Evolutionary conservation across 1,139 yeast species (phyloP).

Genomic region (Suzukiozyma palmioleophila): DNA sequence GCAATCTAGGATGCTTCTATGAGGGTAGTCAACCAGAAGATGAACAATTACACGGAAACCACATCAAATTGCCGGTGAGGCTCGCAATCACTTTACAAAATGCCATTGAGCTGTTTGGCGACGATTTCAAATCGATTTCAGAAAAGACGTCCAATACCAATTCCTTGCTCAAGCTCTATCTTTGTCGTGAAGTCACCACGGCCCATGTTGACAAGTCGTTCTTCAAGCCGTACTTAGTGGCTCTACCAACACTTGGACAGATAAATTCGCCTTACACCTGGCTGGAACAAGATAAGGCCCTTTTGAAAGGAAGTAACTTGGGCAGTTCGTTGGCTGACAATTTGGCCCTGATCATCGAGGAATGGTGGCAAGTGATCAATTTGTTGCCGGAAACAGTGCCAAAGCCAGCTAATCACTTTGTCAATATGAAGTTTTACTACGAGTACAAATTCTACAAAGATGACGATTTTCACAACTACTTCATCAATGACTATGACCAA

Average conservation of each 20-base stretch:
- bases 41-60: constrained; percentile 10
- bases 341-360: constrained; percentile 34
- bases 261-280: constrained; percentile 64
- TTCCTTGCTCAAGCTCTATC: constrained; percentile 42
- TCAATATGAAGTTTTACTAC: constrained; percentile 44
- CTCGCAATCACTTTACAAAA: constrained; percentile 37
- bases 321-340: constrained; percentile 40
- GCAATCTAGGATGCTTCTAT: constrained; percentile 40
- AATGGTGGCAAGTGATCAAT: constrained; percentile 46
- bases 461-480: constrained; percentile 29
- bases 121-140: constrained; percentile 15
- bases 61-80: constrained; percentile 33
- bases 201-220: constrained; percentile 15
- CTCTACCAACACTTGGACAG: constrained; percentile 50
- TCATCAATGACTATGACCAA: constrained; percentile 15
- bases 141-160: constrained; percentile 29
- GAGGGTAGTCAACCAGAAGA: constrained; percentile 7
- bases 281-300: constrained; percentile 45
- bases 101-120: constrained; percentile 40
- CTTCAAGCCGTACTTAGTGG: constrained; percentile 48
- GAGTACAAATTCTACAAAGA: constrained; percentile 43
- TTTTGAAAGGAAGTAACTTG: constrained; percentile 56
- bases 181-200: constrained; percentile 34
- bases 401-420: constrained; percentile 33
- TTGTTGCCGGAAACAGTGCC: constrained; percentile 28